Evolutionary conservation across 768 basidiomycete genomes (phyloP), one percentile per base, ranked within the genome.

Genomic region (Boletus reticuloceps): DNA sequence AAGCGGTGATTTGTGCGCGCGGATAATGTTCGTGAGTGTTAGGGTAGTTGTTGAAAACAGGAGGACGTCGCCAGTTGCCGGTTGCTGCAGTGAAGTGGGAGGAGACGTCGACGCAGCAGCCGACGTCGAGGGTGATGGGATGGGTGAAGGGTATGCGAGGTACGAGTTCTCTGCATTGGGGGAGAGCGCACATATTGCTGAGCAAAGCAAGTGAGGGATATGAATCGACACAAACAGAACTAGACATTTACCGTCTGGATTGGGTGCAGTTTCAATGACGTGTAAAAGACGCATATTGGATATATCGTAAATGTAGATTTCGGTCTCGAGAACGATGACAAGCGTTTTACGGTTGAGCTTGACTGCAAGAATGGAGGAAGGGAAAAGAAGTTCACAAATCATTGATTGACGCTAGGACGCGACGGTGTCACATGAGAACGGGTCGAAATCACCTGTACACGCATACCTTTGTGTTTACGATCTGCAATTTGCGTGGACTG

Each of bases 281-380:
- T 98, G 96, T 38, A 97, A 74, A 27, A 99, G 81, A 54, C 94
- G 88, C 97, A 99, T 98, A 62, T 98, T 99, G 46, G 89, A 91
- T 65, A 98, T 98, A 69, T 99, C 97, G 68, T 98, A 98, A 47
- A 98, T 94, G 76, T 99, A 99, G 43, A 99, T 98, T 72, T 98
- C 95, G n/a, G 83, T 83, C 69, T 98, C 97, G 47, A 99, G 82
- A 7, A 98, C 89, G 63, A 99, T 94, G 31, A 98, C 92, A 44
- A 99, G 83, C 0, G 94, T 90, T 73, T 97, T 96, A 51, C 97
- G 85, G 74, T 99, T 99, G 65, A 99, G 81, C 76, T 97, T 98
- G 69, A 99, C 96, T n/a, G 91, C 84, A 27, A 99, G 85, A 51
- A 99, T 95, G 4, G 93, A 92, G 1, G 94, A 94, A 1, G 97